A percentile compares a stretch with the other conserved stretches of the same genome.
Conservation (phyloP, 257 asterid genomes). For the Solanum bukasovii region DNA sequence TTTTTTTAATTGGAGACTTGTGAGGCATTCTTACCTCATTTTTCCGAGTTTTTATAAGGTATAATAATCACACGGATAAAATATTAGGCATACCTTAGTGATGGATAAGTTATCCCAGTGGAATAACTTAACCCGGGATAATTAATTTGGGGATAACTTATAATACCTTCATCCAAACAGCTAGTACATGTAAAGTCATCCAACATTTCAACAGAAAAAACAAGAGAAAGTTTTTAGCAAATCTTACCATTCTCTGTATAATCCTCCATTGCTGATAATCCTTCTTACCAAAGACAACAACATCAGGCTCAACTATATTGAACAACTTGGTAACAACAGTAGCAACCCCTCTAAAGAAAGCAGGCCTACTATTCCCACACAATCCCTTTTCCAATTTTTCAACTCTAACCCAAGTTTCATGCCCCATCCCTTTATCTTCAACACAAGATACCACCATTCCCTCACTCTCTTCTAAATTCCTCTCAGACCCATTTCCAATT, state of each 20-base stretch:
- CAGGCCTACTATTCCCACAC: constrained; percentile 88
- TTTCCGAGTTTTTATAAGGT: too few species aligned
- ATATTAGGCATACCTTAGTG: too few species aligned
- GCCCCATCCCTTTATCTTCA: constrained; percentile 57
- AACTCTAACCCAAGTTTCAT: constrained; percentile 82
- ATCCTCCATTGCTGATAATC: constrained; percentile 94
- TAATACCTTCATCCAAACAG: too few species aligned
- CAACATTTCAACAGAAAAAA: not conserved
- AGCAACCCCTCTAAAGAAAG: constrained; percentile 37
- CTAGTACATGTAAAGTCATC: not conserved
- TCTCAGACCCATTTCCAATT: not conserved
- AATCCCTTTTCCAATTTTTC: constrained; percentile 71
- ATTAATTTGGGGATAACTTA: too few species aligned
- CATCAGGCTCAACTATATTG: constrained; percentile 86
- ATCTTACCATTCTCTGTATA: constrained; percentile 63
- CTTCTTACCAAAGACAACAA: constrained; percentile 91
- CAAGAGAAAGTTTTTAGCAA: not conserved
- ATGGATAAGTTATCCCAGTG: too few species aligned
- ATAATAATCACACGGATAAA: too few species aligned
- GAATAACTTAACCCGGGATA: too few species aligned
- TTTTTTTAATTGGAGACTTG: too few species aligned
- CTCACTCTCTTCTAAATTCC: not conserved
- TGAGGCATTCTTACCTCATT: too few species aligned
- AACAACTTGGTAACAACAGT: constrained; percentile 84
- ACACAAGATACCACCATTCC: constrained; percentile 49